Evolutionary conservation across 2,329 filamentous ascomycete species (phyloP).

Genomic region (Penicillium sp.): DNA sequence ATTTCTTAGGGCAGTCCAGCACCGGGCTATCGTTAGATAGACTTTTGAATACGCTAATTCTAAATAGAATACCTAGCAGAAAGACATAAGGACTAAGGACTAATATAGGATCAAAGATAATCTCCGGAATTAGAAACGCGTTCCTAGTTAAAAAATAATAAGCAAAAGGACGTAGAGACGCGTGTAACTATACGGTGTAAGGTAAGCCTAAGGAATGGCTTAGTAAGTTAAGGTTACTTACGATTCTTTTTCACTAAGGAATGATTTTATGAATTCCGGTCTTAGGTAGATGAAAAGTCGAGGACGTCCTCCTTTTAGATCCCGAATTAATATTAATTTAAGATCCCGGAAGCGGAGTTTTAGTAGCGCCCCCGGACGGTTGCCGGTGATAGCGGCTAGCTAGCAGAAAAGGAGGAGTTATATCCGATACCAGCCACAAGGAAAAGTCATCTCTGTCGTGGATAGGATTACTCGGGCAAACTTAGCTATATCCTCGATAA

Average conservation of each 20-base stretch:
- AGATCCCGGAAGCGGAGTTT: slow-evolving; percentile 32
- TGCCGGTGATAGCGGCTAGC: slow-evolving; percentile 33
- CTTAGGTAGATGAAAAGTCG: slow-evolving; percentile 30
- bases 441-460: slow-evolving; percentile 35
- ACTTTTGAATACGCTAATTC: slow-evolving; percentile 35
- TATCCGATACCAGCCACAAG: slow-evolving; percentile 31
- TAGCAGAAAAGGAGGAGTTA: slow-evolving; percentile 28
- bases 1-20: slow-evolving; percentile 35
- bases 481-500: slow-evolving; percentile 36
- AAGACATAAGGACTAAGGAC: slow-evolving; percentile 40
- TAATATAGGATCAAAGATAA: slow-evolving; percentile 37
- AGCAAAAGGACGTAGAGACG: slow-evolving; percentile 9
- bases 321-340: slow-evolving; percentile 29
- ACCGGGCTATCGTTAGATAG: slow-evolving; percentile 24
- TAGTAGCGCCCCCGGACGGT: slow-evolving; percentile 23
- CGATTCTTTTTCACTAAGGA: slow-evolving; percentile 28
- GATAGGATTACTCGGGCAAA: slow-evolving; percentile 33
- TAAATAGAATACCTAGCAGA: slow-evolving; percentile 39
- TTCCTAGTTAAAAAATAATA: slow-evolving; percentile 28
- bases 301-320: slow-evolving; percentile 25
- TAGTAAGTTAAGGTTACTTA: slow-evolving; percentile 15
- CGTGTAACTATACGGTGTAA: slow-evolving; percentile 1
- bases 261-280: slow-evolving; percentile 29
- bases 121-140: slow-evolving; percentile 35
- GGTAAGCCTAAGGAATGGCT: background rate